phyloP scores from a whole-genome alignment of 768 basidiomycete genomes.

The Tricholomella constricta region DNA sequence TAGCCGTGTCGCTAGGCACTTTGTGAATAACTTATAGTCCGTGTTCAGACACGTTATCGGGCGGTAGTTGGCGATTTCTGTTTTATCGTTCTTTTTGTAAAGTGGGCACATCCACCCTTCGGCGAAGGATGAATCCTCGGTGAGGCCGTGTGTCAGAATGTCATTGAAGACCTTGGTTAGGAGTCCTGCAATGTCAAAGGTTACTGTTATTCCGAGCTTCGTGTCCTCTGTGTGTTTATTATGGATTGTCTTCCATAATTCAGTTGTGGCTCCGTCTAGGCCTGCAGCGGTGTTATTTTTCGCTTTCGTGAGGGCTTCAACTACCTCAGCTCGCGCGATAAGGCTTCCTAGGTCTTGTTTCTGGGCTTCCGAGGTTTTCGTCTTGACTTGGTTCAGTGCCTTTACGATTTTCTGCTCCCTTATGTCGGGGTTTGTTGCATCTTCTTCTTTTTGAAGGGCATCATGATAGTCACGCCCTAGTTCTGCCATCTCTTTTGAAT shows the following conservation, averaged over 20 bases:
- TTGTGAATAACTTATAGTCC: too few relatives aligned
- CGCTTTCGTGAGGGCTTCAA: background rate
- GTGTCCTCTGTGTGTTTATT: background rate
- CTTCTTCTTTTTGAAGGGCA: background rate
- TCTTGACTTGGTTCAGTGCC: background rate
- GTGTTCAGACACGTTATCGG: too few relatives aligned
- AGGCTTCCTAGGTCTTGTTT: background rate
- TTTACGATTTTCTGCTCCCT: background rate
- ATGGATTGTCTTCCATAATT: background rate
- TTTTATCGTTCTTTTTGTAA: constrained; percentile 31
- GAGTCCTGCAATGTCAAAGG: too few relatives aligned
- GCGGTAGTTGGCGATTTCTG: constrained; percentile 14
- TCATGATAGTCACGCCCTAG: constrained; percentile 9
- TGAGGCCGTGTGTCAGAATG: too few relatives aligned
- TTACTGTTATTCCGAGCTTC: too few relatives aligned
- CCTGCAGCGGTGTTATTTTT: too few relatives aligned
- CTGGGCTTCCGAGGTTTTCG: background rate
- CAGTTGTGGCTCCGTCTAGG: background rate
- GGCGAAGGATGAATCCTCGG: too few relatives aligned
- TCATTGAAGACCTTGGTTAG: too few relatives aligned
- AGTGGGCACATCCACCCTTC: constrained; percentile 28
- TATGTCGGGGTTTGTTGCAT: background rate
- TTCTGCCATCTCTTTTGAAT: constrained; percentile 4
- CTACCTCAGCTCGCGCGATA: background rate
- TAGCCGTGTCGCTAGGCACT: background rate